Percentiles rank a stretch among this genome's conserved stretches.
These are phyloP conservation scores for Kodamaea sp. DNA, from an alignment of 1,139 yeast genomes.

Conservation along the genomic window DNA sequence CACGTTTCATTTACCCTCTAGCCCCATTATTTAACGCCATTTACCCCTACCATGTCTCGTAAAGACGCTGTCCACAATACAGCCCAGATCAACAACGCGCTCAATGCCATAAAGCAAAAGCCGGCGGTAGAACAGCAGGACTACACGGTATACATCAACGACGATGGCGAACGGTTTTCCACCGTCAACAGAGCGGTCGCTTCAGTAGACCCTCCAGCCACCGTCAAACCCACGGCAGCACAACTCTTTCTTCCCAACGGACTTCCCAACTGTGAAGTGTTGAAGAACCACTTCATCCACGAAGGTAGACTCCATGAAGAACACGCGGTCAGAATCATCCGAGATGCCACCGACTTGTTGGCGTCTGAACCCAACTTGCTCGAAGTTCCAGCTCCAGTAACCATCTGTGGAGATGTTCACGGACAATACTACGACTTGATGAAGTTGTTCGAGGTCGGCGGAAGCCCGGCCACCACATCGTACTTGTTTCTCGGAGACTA, in stretches of 20 bases:
- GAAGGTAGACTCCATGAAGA: constrained; percentile 79
- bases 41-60: constrained; percentile 12
- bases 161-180: constrained; percentile 65
- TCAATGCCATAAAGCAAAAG: constrained; percentile 67
- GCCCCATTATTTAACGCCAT: no score
- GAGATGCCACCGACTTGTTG: constrained; percentile 59
- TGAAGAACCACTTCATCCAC: constrained; percentile 70
- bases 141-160: constrained; percentile 58
- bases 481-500: constrained; percentile 93
- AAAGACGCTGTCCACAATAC: constrained; percentile 37
- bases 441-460: constrained; percentile 93
- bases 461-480: constrained; percentile 74
- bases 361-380: constrained; percentile 76
- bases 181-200: constrained; percentile 72
- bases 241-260: constrained; percentile 67
- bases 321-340: constrained; percentile 71
- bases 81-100: constrained; percentile 70
- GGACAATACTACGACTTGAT: constrained; percentile 92
- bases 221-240: constrained; percentile 62
- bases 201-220: constrained; percentile 69
- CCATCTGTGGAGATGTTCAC: constrained; percentile 95
- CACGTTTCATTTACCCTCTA: neutral
- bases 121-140: constrained; percentile 36
- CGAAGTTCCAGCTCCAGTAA: constrained; percentile 87
- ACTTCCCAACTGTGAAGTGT: constrained; percentile 70